Percentiles rank a stretch among this genome's conserved stretches.
phyloP scores from a whole-genome alignment of 2,329 filamentous ascomycete genomes.

The Sporothrix dimorphospora region DNA sequence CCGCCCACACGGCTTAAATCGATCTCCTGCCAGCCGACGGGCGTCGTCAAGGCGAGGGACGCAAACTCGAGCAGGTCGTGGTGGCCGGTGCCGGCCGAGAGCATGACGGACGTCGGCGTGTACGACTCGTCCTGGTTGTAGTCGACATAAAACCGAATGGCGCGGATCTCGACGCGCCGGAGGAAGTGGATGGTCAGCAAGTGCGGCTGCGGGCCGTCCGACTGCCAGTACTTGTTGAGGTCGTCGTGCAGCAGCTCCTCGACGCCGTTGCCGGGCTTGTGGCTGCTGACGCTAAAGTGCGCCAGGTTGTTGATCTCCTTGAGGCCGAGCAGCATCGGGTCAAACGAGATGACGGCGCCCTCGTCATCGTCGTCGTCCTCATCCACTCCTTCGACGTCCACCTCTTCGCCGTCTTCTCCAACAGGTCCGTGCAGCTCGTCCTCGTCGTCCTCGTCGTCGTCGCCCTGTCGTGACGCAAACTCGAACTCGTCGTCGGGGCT shows the following conservation, averaged over 20 bases:
- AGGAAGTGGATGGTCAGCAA: conserved; percentile 80
- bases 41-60: conserved; percentile 75
- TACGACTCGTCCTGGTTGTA: conserved; percentile 94
- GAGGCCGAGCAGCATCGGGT: conserved; percentile 60
- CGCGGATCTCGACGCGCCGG: conserved; percentile 76
- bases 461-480: neutral
- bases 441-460: conserved; percentile 33
- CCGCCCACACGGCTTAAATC: conserved; percentile 60
- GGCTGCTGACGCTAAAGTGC: conserved; percentile 79
- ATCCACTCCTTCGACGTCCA: conserved; percentile 28
- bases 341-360: conserved; percentile 44
- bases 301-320: conserved; percentile 86
- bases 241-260: conserved; percentile 76
- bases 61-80: conserved; percentile 91
- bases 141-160: conserved; percentile 83
- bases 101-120: conserved; percentile 89
- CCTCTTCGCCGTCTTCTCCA: conserved; percentile 29
- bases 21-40: conserved; percentile 89
- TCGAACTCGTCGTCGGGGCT: conserved; percentile 28
- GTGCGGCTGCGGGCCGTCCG: conserved; percentile 82
- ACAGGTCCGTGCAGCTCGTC: conserved; percentile 26
- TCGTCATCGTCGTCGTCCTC: conserved; percentile 30
- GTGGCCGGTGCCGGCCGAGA: conserved; percentile 85
- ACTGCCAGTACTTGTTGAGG: conserved; percentile 80
- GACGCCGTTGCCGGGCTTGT: conserved; percentile 79